phyloP scores from a whole-genome alignment of 495 filamentous ascomycete species.

The Schizothecium vesticola region DNA sequence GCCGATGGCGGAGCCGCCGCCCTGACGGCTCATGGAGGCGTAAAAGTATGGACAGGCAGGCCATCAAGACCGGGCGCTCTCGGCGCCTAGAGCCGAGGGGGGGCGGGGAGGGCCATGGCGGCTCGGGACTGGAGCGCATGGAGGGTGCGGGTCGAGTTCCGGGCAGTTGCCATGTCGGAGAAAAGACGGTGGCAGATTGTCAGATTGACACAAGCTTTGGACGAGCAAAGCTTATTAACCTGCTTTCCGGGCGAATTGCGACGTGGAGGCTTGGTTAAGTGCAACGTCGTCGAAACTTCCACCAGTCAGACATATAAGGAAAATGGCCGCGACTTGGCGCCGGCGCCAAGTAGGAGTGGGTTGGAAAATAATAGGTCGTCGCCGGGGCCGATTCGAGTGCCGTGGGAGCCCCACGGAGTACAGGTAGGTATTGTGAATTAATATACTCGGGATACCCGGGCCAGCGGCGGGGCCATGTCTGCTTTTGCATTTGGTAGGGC shows the following conservation, averaged over 20 bases:
- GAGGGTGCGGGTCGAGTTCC: not conserved
- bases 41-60: not conserved
- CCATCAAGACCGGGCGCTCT: not conserved
- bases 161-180: not conserved
- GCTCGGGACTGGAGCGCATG: not conserved
- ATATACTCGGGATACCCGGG: too few species aligned
- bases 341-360: not conserved
- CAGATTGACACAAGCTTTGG: not conserved
- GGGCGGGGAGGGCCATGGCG: not conserved
- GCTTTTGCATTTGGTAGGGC: too few species aligned
- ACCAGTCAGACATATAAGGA: not conserved
- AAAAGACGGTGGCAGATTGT: not conserved
- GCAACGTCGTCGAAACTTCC: not conserved
- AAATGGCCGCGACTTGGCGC: not conserved
- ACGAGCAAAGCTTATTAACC: not conserved
- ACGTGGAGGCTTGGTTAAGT: not conserved
- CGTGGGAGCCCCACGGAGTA: not conserved
- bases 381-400: not conserved
- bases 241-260: not conserved
- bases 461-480: too few species aligned
- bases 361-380: not conserved
- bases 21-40: not conserved
- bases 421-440: not conserved
- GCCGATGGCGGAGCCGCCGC: not conserved
- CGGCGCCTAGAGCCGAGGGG: not conserved